phyloP scores from a whole-genome alignment of 352 stramenopile species.

The Phytopythium sindhum region DNA sequence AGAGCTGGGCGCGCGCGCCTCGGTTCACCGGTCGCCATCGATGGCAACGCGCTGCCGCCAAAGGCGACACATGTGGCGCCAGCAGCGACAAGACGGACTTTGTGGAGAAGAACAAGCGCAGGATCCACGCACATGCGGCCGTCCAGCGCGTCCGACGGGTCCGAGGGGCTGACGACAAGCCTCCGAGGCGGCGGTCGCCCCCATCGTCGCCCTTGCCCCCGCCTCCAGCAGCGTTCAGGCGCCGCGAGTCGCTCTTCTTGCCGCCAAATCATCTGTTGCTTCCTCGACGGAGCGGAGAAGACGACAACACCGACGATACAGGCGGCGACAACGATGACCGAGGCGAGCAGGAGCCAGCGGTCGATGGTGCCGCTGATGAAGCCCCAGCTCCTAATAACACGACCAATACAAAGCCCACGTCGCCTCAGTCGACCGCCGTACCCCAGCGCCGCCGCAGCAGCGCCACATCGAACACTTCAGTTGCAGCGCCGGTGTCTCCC shows the following conservation, averaged over 20 bases:
- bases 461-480: not conserved
- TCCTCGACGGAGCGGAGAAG: not conserved
- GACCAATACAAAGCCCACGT: not conserved
- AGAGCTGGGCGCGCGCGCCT: conserved; percentile 40
- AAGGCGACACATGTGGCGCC: conserved; percentile 1
- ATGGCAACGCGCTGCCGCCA: conserved; percentile 3
- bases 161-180: conserved; percentile 1
- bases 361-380: not conserved
- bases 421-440: no score
- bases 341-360: not conserved
- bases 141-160: conserved; percentile 19
- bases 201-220: not conserved
- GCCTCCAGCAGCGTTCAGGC: conserved; percentile 15
- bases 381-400: not conserved
- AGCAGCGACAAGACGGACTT: conserved; percentile 15
- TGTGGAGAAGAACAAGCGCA: conserved; percentile 29
- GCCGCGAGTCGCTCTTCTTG: conserved; percentile 32
- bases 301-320: not conserved
- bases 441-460: not conserved
- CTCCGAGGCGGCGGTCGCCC: not conserved
- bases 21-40: conserved; percentile 23
- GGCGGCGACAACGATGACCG: not conserved
- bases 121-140: conserved; percentile 20
- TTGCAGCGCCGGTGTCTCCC: not conserved
- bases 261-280: not conserved